Conservation (phyloP, 2,329 filamentous ascomycete genomes). For the Curvularia eragrostidis region DNA sequence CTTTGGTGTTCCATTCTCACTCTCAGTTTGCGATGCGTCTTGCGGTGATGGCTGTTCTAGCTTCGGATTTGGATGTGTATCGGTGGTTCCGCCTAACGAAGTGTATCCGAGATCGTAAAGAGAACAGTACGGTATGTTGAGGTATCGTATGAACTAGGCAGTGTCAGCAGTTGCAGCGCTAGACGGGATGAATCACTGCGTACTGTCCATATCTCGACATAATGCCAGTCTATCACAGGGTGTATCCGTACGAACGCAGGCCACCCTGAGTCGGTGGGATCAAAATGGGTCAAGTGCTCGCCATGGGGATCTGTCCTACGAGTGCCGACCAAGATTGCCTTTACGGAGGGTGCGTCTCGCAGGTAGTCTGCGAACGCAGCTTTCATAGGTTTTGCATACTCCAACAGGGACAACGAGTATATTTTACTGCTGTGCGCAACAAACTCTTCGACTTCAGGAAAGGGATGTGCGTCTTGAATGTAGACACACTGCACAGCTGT, state of each 20-base stretch:
- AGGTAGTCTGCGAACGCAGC: conserved; percentile 81
- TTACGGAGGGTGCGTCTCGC: conserved; percentile 66
- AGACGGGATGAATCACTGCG: conserved; percentile 48
- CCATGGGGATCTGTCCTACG: conserved; percentile 92
- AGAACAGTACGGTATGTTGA: conserved; percentile 82
- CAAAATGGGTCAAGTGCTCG: conserved; percentile 77
- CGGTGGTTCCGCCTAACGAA: conserved; percentile 84
- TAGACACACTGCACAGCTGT: conserved; percentile 79
- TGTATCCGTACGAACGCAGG: conserved; percentile 91
- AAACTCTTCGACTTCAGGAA: conserved; percentile 84
- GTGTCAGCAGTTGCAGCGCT: conserved; percentile 2
- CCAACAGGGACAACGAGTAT: conserved; percentile 78
- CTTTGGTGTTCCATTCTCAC: conserved; percentile 25
- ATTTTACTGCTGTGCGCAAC: conserved; percentile 68
- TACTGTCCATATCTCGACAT: conserved; percentile 91
- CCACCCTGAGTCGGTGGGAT: conserved; percentile 88
- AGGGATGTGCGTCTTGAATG: conserved; percentile 83
- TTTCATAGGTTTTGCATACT: conserved; percentile 81
- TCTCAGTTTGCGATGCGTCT: conserved; percentile 21
- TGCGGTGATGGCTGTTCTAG: conserved; percentile 39
- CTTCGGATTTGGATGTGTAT: conserved; percentile 88
- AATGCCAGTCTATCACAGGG: conserved; percentile 97
- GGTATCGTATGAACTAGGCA: conserved; percentile 74
- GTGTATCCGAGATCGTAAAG: conserved; percentile 92
- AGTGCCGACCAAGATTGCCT: conserved; percentile 86